A percentile compares a stretch with the other conserved stretches of the same genome.
Evolutionary conservation across 805 yeast species (phyloP).

Genomic region (Spathaspora arborariae): DNA sequence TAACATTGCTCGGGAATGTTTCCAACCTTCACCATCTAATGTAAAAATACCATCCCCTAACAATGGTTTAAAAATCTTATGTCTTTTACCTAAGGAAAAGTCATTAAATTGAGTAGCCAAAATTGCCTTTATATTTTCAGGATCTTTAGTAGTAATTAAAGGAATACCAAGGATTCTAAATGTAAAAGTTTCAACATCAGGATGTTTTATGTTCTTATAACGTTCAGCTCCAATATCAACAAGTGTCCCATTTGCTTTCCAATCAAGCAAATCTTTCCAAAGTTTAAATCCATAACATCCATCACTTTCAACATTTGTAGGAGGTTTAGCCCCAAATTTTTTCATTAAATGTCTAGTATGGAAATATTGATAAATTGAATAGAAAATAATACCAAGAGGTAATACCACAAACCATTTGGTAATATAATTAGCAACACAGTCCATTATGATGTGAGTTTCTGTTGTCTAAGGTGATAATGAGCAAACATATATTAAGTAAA

Average conservation of each 20-base stretch:
- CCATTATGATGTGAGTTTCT: no score
- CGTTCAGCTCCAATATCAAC: slow-evolving; percentile 16
- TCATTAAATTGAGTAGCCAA: slow-evolving; percentile 42
- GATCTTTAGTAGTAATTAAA: slow-evolving; percentile 29
- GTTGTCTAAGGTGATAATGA: no score
- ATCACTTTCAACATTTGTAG: slow-evolving; percentile 7
- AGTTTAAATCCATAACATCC: slow-evolving; percentile 16
- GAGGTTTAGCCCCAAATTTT: slow-evolving; percentile 12
- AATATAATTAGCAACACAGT: neutral
- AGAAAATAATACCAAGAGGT: slow-evolving; percentile 4
- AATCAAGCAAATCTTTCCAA: slow-evolving; percentile 9
- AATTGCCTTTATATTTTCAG: slow-evolving; percentile 40
- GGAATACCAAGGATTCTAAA: slow-evolving; percentile 17
- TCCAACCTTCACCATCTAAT: slow-evolving; percentile 41
- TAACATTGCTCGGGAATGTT: slow-evolving; percentile 40
- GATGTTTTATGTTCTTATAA: slow-evolving; percentile 7
- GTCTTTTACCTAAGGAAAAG: slow-evolving; percentile 36
- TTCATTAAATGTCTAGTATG: slow-evolving; percentile 2
- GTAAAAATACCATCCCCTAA: slow-evolving; percentile 44
- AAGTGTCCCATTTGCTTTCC: slow-evolving; percentile 16
- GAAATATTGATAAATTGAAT: slow-evolving; percentile 1
- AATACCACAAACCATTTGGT: slow-evolving; percentile 11
- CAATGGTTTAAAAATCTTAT: slow-evolving; percentile 32
- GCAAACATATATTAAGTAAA: no score
- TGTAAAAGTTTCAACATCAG: slow-evolving; percentile 9